Evolutionary conservation across 768 basidiomycete species (phyloP).

Genomic region (Tricholoma terreum): DNA sequence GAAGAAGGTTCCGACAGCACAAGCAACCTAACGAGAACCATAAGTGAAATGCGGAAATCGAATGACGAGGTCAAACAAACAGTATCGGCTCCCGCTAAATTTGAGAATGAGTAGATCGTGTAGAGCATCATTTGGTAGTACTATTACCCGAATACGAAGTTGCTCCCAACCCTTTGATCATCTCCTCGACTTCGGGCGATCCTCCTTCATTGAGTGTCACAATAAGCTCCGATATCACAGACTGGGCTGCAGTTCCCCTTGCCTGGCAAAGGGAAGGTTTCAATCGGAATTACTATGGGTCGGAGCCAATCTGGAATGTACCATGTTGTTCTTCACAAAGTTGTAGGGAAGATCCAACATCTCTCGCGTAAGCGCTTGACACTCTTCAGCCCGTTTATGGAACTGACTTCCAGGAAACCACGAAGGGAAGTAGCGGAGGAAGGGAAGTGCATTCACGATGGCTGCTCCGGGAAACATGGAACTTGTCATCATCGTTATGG

Average conservation of each 20-base stretch:
- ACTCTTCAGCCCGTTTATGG: constrained; percentile 32
- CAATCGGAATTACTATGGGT: too few relatives aligned
- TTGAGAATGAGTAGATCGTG: not conserved
- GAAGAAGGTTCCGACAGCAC: not conserved
- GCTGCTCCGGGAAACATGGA: constrained; percentile 12
- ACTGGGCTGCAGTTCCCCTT: constrained; percentile 2
- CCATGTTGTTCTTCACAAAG: constrained; percentile 28
- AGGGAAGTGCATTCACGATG: constrained; percentile 16
- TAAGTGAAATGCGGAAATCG: too few relatives aligned
- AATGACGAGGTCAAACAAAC: constrained; percentile 10
- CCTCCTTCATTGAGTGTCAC: constrained; percentile 1
- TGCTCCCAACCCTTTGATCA: constrained; percentile 12
- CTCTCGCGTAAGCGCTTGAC: constrained; percentile 23
- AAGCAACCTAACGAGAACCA: not conserved
- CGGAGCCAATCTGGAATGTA: constrained; percentile 13
- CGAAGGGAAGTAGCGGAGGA: constrained; percentile 18
- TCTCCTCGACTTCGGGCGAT: constrained; percentile 3
- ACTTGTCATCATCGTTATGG: too few relatives aligned
- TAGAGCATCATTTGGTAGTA: not conserved
- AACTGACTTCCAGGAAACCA: constrained; percentile 41
- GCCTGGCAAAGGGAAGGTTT: not conserved
- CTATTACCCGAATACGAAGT: constrained; percentile 16
- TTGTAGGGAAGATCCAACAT: constrained; percentile 33
- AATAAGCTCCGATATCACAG: constrained; percentile 10
- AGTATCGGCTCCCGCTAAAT: constrained; percentile 11